phyloP scores from a whole-genome alignment of 2,329 filamentous ascomycete species.

The Neonectria faginata region DNA sequence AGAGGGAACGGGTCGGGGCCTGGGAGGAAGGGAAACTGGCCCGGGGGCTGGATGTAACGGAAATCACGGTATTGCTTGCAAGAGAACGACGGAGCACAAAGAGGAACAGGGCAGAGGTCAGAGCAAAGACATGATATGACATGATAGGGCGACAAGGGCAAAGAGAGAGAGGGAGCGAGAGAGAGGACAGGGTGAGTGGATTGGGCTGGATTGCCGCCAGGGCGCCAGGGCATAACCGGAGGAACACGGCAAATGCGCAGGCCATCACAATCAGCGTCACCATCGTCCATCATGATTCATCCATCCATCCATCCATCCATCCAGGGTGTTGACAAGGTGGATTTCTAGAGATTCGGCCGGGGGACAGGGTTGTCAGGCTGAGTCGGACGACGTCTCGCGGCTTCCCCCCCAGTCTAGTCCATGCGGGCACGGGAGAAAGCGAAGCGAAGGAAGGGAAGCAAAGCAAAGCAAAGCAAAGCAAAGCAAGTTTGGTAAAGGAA shows the following conservation, averaged over 20 bases:
- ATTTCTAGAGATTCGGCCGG: too few species aligned
- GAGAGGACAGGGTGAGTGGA: neutral
- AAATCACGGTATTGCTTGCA: conserved; percentile 22
- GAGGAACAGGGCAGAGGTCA: neutral
- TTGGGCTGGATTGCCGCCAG: conserved; percentile 11
- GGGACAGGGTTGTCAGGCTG: too few species aligned
- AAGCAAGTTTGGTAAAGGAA: neutral
- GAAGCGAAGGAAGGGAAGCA: conserved; percentile 4
- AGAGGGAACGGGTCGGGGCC: too few species aligned
- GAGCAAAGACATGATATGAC: too few species aligned
- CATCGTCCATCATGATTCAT: too few species aligned
- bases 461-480: neutral
- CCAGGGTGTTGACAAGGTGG: too few species aligned
- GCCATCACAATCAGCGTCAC: neutral
- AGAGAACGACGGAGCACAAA: conserved; percentile 3
- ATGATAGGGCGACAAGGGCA: neutral
- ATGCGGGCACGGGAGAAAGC: neutral
- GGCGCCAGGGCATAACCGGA: conserved; percentile 14
- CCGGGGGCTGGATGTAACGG: conserved; percentile 8
- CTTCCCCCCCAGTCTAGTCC: too few species aligned
- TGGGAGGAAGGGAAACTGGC: neutral
- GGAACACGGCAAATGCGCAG: conserved; percentile 15
- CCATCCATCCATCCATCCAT: too few species aligned
- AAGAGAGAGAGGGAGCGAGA: neutral
- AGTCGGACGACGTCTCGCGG: too few species aligned